phyloP scores from a whole-genome alignment of 108 stramenopile genomes.

The Asterionellopsis glacialis region DNA sequence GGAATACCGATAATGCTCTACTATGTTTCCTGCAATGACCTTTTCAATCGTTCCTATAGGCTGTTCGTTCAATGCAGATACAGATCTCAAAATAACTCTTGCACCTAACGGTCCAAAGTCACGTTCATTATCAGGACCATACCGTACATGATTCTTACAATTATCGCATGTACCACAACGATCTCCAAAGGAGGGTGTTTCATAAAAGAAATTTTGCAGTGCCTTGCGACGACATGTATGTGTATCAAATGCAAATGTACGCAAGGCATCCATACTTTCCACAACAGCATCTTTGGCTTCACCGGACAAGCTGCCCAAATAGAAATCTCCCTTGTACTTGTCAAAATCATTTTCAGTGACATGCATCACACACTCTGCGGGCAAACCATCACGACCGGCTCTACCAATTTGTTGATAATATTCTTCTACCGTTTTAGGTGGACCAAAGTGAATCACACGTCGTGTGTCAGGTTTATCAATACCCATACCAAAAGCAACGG shows the following conservation, averaged over 20 bases:
- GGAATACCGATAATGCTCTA: conserved; percentile 56
- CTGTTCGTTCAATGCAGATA: conserved; percentile 29
- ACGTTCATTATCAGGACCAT: conserved; percentile 48
- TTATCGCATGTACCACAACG: conserved; percentile 80
- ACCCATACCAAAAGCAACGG: conserved; percentile 98
- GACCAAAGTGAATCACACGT: conserved; percentile 82
- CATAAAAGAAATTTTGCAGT: conserved; percentile 70
- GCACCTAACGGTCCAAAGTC: conserved; percentile 61
- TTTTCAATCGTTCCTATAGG: conserved; percentile 42
- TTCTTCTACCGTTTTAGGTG: conserved; percentile 91
- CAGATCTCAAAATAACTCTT: conserved; percentile 42
- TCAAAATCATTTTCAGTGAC: conserved; percentile 58
- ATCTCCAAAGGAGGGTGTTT: conserved; percentile 60
- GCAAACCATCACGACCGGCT: conserved; percentile 91
- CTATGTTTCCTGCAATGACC: conserved; percentile 40
- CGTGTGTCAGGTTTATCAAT: conserved; percentile 82
- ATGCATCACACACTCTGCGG: conserved; percentile 69
- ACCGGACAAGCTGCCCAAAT: conserved; percentile 42
- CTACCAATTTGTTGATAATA: conserved; percentile 97
- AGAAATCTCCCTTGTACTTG: conserved; percentile 69
- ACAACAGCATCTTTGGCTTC: conserved; percentile 34
- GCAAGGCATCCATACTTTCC: conserved; percentile 48
- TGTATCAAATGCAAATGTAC: conserved; percentile 42
- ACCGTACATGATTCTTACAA: conserved; percentile 30
- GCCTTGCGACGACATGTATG: conserved; percentile 58